Conservation (phyloP, 1,284 basidiomycete genomes). For the Trichosporon sp. region DNA sequence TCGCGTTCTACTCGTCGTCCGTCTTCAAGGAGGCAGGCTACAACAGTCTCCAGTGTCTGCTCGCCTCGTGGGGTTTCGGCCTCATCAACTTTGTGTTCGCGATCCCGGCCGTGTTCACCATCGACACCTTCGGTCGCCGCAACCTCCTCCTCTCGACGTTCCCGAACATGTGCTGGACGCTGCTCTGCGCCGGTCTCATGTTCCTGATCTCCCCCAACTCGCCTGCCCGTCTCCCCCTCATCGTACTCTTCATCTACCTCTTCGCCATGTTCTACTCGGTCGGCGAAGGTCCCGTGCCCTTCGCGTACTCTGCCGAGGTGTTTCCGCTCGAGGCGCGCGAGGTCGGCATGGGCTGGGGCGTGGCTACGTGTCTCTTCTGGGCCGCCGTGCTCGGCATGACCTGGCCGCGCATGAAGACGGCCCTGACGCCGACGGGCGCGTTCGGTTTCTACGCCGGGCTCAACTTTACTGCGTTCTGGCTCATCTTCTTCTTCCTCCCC, state of each 20-base stretch:
- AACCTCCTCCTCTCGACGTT: conserved; percentile 68
- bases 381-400: conserved; percentile 45
- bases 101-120: conserved; percentile 64
- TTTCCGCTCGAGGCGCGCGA: conserved; percentile 60
- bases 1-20: conserved; percentile 60
- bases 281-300: conserved; percentile 77
- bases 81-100: conserved; percentile 52
- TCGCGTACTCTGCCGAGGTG: conserved; percentile 60
- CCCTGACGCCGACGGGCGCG: conserved; percentile 66
- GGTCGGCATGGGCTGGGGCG: conserved; percentile 62
- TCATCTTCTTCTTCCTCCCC: conserved; percentile 45
- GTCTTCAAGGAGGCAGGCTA: conserved; percentile 65
- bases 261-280: conserved; percentile 55
- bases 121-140: conserved; percentile 68
- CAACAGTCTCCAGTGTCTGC: conserved; percentile 52
- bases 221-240: conserved; percentile 60
- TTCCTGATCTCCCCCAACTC: conserved; percentile 55
- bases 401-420: conserved; percentile 67
- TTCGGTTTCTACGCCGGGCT: conserved; percentile 59
- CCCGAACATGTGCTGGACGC: conserved; percentile 54
- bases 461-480: conserved; percentile 40
- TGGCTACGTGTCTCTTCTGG: conserved; percentile 42
- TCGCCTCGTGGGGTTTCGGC: conserved; percentile 67
- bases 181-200: conserved; percentile 52
- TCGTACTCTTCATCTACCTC: conserved; percentile 64